Percentiles rank a stretch among this genome's conserved stretches.
phyloP scores from a whole-genome alignment of 495 filamentous ascomycete species.

The Penicillium robsamsonii region DNA sequence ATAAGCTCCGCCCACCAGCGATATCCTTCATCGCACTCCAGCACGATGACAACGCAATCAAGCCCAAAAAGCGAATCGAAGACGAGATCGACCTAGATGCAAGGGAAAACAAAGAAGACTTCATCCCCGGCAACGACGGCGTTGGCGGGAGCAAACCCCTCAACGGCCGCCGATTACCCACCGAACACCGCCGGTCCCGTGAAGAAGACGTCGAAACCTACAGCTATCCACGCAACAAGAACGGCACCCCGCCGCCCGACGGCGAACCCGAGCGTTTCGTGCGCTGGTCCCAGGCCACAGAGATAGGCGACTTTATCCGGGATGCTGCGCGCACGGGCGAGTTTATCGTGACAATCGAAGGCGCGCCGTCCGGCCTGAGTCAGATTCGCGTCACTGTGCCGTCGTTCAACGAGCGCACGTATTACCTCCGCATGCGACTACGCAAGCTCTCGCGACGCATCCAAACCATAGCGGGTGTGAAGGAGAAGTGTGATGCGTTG shows the following conservation, averaged over 20 bases:
- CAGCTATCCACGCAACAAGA: slow-evolving; percentile 36
- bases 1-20: slow-evolving; percentile 63
- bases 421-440: slow-evolving; percentile 75
- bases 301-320: slow-evolving; percentile 93
- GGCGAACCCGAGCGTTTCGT: slow-evolving; percentile 57
- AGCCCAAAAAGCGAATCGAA: slow-evolving; percentile 46
- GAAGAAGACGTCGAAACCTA: slow-evolving; percentile 37
- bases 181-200: slow-evolving; percentile 16
- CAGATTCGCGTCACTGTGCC: slow-evolving; percentile 80
- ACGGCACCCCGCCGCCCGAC: slow-evolving; percentile 12
- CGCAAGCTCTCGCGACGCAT: slow-evolving; percentile 68
- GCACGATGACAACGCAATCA: slow-evolving; percentile 58
- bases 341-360: slow-evolving; percentile 82
- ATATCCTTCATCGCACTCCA: slow-evolving; percentile 82
- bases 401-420: slow-evolving; percentile 82
- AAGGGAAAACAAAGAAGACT: slow-evolving; percentile 8
- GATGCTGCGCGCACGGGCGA: slow-evolving; percentile 81
- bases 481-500: slow-evolving; percentile 74
- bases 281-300: slow-evolving; percentile 86
- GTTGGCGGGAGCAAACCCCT: slow-evolving; percentile 5
- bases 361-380: slow-evolving; percentile 49
- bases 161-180: neutral
- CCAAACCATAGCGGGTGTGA: slow-evolving; percentile 64
- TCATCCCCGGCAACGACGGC: slow-evolving; percentile 6
- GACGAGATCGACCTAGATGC: slow-evolving; percentile 45